These are phyloP conservation scores for Penstemon barbatus DNA, from an alignment of 257 asterid species.

Conservation along the genomic window DNA sequence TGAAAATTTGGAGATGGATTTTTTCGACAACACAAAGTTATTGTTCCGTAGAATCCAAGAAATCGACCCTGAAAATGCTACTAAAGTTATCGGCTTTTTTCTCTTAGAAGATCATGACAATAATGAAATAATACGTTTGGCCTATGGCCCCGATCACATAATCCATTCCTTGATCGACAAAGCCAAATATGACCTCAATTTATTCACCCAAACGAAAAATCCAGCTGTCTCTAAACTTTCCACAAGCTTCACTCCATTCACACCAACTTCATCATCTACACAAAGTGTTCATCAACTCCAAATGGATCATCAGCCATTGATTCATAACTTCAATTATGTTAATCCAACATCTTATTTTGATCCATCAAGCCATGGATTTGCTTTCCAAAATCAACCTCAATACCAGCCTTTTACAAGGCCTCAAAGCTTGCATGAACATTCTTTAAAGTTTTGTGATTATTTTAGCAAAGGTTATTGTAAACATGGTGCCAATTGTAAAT, in stretches of 20 bases:
- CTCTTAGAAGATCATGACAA: too few species aligned
- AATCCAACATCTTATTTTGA: constrained; percentile 9
- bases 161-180: constrained; percentile 21
- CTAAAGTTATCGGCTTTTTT: too few species aligned
- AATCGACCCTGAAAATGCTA: too few species aligned
- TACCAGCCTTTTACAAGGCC: constrained; percentile 2
- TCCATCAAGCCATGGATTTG: constrained; percentile 4
- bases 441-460: constrained; percentile 24
- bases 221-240: constrained; percentile 4
- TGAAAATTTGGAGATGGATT: too few species aligned
- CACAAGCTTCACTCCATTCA: constrained; percentile 24
- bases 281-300: constrained; percentile 11
- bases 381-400: constrained; percentile 2
- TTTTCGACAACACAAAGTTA: too few species aligned
- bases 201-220: neutral
- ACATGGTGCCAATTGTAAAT: constrained; percentile 36
- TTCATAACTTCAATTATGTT: neutral
- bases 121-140: too few species aligned
- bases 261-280: constrained; percentile 12
- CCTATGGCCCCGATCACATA: constrained; percentile 16
- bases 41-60: too few species aligned
- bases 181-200: constrained; percentile 10
- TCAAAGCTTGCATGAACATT: neutral
- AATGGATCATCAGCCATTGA: neutral
- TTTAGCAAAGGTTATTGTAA: constrained; percentile 35